Percentiles rank a stretch among this genome's conserved stretches.
These are phyloP conservation scores for Vanrija humicola DNA, from an alignment of 1,284 basidiomycete genomes.

Conservation along the genomic window DNA sequence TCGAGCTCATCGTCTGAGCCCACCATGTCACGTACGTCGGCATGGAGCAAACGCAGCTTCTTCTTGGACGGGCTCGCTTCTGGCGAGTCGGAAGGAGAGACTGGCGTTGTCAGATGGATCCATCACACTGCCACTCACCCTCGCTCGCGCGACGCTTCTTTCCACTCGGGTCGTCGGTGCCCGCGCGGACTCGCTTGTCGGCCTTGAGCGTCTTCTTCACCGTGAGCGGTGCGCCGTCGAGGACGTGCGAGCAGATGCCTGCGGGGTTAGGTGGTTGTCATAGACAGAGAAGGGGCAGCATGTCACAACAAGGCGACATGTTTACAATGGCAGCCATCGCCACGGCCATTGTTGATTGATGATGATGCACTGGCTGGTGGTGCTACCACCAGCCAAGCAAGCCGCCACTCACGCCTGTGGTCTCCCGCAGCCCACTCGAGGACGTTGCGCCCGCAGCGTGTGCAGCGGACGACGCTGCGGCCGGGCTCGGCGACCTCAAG, in stretches of 20 bases:
- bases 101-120: not conserved
- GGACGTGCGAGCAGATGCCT: slow-evolving; percentile 64
- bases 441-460: slow-evolving; percentile 70
- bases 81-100: slow-evolving; percentile 11
- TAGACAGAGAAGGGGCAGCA: not conserved
- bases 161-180: slow-evolving; percentile 13
- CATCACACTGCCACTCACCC: slow-evolving; percentile 22
- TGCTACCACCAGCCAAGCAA: not conserved
- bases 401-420: slow-evolving; percentile 61
- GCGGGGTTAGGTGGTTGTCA: not conserved
- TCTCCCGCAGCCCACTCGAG: slow-evolving; percentile 69
- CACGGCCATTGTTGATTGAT: no score
- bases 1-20: slow-evolving; percentile 22
- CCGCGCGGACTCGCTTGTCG: slow-evolving; percentile 50
- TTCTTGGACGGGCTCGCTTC: slow-evolving; percentile 23
- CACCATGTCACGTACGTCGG: slow-evolving; percentile 19
- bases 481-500: slow-evolving; percentile 55
- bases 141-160: slow-evolving; percentile 38
- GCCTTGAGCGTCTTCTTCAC: slow-evolving; percentile 60
- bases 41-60: slow-evolving; percentile 49
- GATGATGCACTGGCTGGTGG: no score
- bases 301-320: not conserved
- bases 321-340: no score
- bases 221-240: slow-evolving; percentile 49
- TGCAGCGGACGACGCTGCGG: slow-evolving; percentile 70